Conservation (phyloP, 495 filamentous ascomycete genomes). For the Lasiosphaeria hispida region DNA sequence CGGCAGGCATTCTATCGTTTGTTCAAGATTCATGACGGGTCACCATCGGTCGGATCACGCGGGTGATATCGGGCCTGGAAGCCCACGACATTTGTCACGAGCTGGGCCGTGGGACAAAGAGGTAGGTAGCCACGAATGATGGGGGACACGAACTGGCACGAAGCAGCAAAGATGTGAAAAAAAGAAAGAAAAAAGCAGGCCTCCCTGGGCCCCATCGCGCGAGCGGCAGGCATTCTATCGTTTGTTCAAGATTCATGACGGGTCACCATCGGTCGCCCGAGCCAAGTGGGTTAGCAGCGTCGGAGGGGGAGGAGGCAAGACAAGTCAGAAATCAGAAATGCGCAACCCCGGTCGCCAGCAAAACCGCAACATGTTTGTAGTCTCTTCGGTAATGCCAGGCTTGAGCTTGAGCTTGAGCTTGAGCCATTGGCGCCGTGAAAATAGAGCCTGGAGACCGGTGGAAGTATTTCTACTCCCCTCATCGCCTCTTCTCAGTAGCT, state of each 20-base stretch:
- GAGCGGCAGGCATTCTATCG: too few species aligned
- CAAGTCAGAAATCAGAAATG: not conserved
- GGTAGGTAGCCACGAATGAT: too few species aligned
- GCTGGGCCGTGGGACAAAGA: not conserved
- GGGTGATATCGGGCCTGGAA: too few species aligned
- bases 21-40: too few species aligned
- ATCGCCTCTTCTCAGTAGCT: not conserved
- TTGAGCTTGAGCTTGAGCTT: not conserved
- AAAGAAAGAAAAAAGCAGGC: too few species aligned
- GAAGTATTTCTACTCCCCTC: not conserved
- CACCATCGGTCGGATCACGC: not conserved
- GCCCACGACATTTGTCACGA: not conserved
- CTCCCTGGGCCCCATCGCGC: too few species aligned
- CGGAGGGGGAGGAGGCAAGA: not conserved
- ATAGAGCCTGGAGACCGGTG: not conserved
- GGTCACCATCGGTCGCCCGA: not conserved
- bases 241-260: too few species aligned
- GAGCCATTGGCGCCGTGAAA: too few species aligned
- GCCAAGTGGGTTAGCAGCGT: not conserved
- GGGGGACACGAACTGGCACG: too few species aligned
- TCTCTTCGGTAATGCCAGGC: not conserved
- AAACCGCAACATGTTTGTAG: not conserved
- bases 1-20: too few species aligned
- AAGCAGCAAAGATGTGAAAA: too few species aligned
- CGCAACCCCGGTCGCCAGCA: too few species aligned